Base-by-base conservation (phyloP, 2,329 filamentous ascomycete genomes). In the Plenodomus tracheiphilus region DNA sequence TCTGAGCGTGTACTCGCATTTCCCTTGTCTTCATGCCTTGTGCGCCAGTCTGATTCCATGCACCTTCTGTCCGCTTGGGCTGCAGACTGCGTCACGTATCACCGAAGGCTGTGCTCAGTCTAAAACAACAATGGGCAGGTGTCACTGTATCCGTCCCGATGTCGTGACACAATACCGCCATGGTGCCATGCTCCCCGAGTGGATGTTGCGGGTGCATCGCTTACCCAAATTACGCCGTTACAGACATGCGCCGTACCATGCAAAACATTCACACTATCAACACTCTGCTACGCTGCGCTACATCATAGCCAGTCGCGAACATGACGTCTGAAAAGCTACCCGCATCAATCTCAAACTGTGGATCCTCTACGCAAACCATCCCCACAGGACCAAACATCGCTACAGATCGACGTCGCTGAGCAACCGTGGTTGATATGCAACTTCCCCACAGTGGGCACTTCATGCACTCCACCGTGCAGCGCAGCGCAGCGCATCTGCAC, bases 161-260 rank as follows among this genome's bases (percentile, higher is more conserved):
- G 40, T 25, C 34, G 41, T 56, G 56, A 45, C 45, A 59, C 56
- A 47, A 46, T 22, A 25, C 41, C 42, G 41, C 49, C 49, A 50
- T 51, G 15, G 22, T 49, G 47, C 40, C 39, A 34, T 38, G 15
- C 9, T 25, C 17, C 22, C 39, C 28, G 38, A 39, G 42, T 45
- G 32, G 35, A 4, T n/a, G 44, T 46, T 1, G 41, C 36, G 40
- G 44, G 41, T 34, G 43, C 51, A 43, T 32, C 28, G 28, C 13
- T 32, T 11, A 32, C 22, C 22, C 6, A 32, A 32, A 15, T 32
- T 15, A 11, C 13, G 28, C 28, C 47, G 18, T 51, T 46, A 11
- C 34, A 21, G n/a, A 10, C 41, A 19, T 38, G 32, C 13, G 13
- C 28, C 34, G 4, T 21, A 30, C 16, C 30, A 19, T 8, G 15